A percentile compares a stretch with the other conserved stretches of the same genome.
phyloP scores from a whole-genome alignment of 768 basidiomycete species.

The Termitomyces sp. region DNA sequence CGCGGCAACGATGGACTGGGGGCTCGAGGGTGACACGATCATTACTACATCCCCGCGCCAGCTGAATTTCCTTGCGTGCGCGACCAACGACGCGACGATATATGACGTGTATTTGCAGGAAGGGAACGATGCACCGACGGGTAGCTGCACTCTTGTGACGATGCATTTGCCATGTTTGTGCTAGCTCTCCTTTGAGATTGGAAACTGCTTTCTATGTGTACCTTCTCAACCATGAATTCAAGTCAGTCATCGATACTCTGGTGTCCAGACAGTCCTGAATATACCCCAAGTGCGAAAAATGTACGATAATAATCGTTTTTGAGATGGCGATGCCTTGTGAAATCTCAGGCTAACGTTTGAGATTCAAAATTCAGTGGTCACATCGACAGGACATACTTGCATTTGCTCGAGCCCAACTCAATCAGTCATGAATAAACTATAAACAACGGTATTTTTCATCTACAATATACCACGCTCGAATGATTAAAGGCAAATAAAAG shows the following conservation, averaged over 20 bases:
- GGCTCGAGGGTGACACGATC: conserved; percentile 54
- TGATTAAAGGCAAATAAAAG: too few relatives aligned
- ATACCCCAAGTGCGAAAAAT: neutral
- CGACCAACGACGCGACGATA: conserved; percentile 32
- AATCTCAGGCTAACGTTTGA: too few relatives aligned
- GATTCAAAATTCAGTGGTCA: neutral
- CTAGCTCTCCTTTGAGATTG: conserved; percentile 6
- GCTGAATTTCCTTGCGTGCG: conserved; percentile 51
- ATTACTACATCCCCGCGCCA: conserved; percentile 46
- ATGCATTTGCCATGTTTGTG: conserved; percentile 42
- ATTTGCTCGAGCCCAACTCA: too few relatives aligned
- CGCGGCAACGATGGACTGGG: conserved; percentile 49
- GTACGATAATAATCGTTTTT: neutral
- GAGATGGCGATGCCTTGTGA: too few relatives aligned
- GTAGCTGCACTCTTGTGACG: conserved; percentile 32
- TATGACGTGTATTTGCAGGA: conserved; percentile 47
- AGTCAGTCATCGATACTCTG: too few relatives aligned
- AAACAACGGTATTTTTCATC: too few relatives aligned
- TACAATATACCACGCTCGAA: too few relatives aligned
- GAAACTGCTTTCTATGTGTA: neutral
- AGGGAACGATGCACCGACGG: conserved; percentile 41
- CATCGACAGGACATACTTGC: too few relatives aligned
- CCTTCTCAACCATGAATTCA: neutral
- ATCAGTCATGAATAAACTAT: too few relatives aligned
- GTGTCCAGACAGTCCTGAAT: too few relatives aligned